These are phyloP conservation scores for Phytophthora agathidicida DNA, from an alignment of 352 stramenopile species.

Conservation along the genomic window DNA sequence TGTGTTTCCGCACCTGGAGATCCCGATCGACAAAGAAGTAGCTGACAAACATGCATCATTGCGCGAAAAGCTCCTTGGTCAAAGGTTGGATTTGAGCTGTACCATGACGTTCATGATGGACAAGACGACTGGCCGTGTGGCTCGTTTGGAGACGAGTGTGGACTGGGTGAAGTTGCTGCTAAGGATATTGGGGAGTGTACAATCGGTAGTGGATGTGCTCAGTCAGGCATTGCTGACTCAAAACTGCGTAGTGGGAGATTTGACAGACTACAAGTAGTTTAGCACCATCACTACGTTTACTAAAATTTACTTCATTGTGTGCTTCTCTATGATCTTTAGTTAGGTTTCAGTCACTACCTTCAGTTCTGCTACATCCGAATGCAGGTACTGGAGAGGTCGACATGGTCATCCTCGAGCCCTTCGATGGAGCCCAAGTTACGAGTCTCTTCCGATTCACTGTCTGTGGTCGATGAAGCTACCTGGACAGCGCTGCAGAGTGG, in stretches of 20 bases:
- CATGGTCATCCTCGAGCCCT: constrained; percentile 6
- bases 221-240: background rate
- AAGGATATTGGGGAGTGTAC: too few species aligned
- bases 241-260: background rate
- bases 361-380: constrained; percentile 19
- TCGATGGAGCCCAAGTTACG: constrained; percentile 25
- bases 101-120: constrained; percentile 13
- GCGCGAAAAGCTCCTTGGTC: constrained; percentile 9
- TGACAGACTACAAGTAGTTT: background rate
- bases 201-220: too few species aligned
- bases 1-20: constrained; percentile 19
- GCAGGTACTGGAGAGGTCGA: constrained; percentile 6
- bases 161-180: constrained; percentile 5
- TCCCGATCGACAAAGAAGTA: background rate
- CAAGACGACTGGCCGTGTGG: constrained; percentile 5
- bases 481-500: background rate
- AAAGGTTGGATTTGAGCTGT: constrained; percentile 1
- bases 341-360: too few species aligned
- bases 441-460: constrained; percentile 5
- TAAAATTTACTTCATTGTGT: too few species aligned
- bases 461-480: constrained; percentile 5
- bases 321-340: too few species aligned
- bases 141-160: constrained; percentile 4
- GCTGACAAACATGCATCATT: background rate
- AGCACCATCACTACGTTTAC: too few species aligned